Evolutionary conservation across 495 filamentous ascomycete genomes (phyloP).

Genomic region (Hypomontagnella submonticulosa): DNA sequence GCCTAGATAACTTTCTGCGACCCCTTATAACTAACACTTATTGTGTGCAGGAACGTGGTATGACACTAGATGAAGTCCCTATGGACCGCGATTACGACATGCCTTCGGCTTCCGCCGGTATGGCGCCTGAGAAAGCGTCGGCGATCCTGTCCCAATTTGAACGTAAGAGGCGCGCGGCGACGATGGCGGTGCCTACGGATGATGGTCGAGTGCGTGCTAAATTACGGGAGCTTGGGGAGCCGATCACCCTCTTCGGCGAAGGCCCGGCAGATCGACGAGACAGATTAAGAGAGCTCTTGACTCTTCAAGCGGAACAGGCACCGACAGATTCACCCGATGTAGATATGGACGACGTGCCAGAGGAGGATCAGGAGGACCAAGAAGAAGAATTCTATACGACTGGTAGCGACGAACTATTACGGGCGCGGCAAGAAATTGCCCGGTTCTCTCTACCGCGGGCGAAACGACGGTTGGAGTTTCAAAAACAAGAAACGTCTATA

Average conservation of each 20-base stretch:
- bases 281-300: constrained; percentile 76
- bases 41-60: constrained; percentile 66
- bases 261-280: constrained; percentile 87
- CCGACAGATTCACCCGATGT: constrained; percentile 70
- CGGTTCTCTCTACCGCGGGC: constrained; percentile 86
- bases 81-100: constrained; percentile 88
- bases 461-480: constrained; percentile 76
- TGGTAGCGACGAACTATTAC: constrained; percentile 76
- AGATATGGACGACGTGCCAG: constrained; percentile 70
- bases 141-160: constrained; percentile 90
- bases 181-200: constrained; percentile 94
- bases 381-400: constrained; percentile 97
- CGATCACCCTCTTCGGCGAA: constrained; percentile 95
- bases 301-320: constrained; percentile 63
- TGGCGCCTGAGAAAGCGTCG: constrained; percentile 87
- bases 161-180: constrained; percentile 85
- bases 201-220: constrained; percentile 85
- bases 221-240: constrained; percentile 86
- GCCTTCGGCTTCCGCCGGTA: constrained; percentile 74
- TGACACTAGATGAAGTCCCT: constrained; percentile 83
- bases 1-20: constrained; percentile 28
- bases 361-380: constrained; percentile 73
- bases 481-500: constrained; percentile 82
- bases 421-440: constrained; percentile 84
- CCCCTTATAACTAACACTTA: constrained; percentile 48